Percentiles rank a stretch among this genome's conserved stretches.
Conservation (phyloP, 2,329 filamentous ascomycete species). For the Plectosphaerella sp. region DNA sequence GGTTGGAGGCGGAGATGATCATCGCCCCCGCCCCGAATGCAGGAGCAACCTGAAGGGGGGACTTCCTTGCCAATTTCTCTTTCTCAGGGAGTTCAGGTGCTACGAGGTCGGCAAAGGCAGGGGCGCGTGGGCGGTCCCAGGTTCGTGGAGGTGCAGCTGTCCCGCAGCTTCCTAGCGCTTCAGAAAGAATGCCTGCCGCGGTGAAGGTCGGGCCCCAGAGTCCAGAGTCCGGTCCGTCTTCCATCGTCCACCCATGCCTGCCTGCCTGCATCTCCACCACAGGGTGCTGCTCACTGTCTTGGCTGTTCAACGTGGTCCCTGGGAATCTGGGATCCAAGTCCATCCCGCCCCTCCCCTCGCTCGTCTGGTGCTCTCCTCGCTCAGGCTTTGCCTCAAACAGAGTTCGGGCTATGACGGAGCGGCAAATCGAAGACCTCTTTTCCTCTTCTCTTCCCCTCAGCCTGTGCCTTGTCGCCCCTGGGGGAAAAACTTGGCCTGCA, state of each 20-base stretch:
- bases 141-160: too few relatives aligned
- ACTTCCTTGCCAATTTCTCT: too few relatives aligned
- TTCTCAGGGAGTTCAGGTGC: too few relatives aligned
- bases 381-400: slow-evolving; percentile 7
- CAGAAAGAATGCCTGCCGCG: too few relatives aligned
- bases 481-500: too few relatives aligned
- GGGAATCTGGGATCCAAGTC: neutral
- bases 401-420: slow-evolving; percentile 13
- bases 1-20: too few relatives aligned
- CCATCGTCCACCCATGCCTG: neutral
- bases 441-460: neutral
- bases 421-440: neutral
- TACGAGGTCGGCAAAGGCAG: too few relatives aligned
- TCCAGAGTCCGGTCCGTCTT: neutral
- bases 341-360: neutral
- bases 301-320: too few relatives aligned
- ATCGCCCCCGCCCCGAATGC: too few relatives aligned
- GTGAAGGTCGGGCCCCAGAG: neutral
- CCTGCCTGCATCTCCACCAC: neutral
- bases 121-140: too few relatives aligned
- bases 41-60: too few relatives aligned
- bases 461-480: neutral
- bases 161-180: too few relatives aligned
- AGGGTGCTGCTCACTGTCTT: neutral
- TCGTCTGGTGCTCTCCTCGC: neutral